Conservation (phyloP, 2,329 filamentous ascomycete species). For the Dactylella cylindrospora region DNA sequence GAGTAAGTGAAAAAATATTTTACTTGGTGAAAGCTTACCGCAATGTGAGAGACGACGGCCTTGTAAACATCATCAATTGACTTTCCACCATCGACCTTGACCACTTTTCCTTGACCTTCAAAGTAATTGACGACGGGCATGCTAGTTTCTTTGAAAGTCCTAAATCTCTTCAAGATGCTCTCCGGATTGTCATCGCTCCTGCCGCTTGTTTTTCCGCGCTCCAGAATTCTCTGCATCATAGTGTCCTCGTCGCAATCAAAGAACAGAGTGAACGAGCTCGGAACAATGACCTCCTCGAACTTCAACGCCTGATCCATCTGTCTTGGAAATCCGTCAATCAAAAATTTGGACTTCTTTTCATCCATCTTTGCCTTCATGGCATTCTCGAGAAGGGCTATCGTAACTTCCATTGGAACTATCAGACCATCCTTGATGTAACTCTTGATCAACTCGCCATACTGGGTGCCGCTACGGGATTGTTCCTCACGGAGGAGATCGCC, state of each 20-base stretch:
- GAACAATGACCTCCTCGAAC: constrained; percentile 87
- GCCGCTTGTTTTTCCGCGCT: constrained; percentile 90
- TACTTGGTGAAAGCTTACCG: constrained; percentile 29
- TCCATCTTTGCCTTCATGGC: constrained; percentile 74
- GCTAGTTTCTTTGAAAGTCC: constrained; percentile 88
- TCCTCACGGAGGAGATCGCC: constrained; percentile 92
- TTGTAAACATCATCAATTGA: constrained; percentile 31
- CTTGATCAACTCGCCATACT: constrained; percentile 92
- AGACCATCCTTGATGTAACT: constrained; percentile 89
- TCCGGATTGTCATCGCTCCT: constrained; percentile 91
- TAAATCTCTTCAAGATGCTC: constrained; percentile 94
- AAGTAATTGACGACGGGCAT: constrained; percentile 95
- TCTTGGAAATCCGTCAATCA: constrained; percentile 78
- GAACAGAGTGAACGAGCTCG: constrained; percentile 83
- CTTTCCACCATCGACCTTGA: constrained; percentile 66
- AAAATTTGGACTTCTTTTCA: constrained; percentile 67
- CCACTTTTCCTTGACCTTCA: constrained; percentile 72
- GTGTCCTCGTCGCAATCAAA: constrained; percentile 88
- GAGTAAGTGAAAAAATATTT: no score
- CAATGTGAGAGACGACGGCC: constrained; percentile 26
- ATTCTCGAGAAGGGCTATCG: constrained; percentile 88
- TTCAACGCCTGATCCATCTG: constrained; percentile 96
- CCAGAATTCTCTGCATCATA: constrained; percentile 79
- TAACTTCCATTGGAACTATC: constrained; percentile 97
- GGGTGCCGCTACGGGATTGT: constrained; percentile 78